Percentiles rank a stretch among this genome's conserved stretches.
Conservation (phyloP, 2,329 filamentous ascomycete genomes). For the Phyllosticta capitalensis region DNA sequence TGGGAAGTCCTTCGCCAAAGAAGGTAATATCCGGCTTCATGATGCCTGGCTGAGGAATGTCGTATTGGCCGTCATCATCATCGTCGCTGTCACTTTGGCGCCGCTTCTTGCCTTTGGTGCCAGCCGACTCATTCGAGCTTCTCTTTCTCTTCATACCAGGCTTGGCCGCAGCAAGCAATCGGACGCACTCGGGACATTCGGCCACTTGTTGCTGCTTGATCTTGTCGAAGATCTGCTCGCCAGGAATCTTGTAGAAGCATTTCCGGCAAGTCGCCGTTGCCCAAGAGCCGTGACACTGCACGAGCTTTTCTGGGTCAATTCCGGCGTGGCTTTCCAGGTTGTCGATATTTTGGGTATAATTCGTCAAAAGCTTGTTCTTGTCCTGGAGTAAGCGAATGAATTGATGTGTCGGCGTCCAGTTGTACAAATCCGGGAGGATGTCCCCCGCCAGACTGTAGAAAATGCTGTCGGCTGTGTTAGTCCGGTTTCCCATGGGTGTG, state of each 20-base stretch:
- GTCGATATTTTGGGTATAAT: constrained; percentile 98
- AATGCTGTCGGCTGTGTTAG: constrained; percentile 33
- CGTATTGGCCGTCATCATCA: constrained; percentile 51
- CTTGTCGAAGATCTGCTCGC: constrained; percentile 69
- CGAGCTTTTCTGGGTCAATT: constrained; percentile 67
- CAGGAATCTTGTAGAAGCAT: constrained; percentile 64
- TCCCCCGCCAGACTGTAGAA: constrained; percentile 91
- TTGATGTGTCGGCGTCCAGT: constrained; percentile 83
- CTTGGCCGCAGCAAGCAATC: constrained; percentile 40
- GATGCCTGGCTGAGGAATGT: constrained; percentile 61
- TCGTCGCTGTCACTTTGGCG: constrained; percentile 47
- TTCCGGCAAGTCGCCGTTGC: constrained; percentile 82
- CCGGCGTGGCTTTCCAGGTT: constrained; percentile 86
- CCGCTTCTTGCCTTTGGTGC: constrained; percentile 24
- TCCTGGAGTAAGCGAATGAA: constrained; percentile 87
- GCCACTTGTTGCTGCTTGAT: constrained; percentile 70
- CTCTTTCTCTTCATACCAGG: constrained; percentile 45
- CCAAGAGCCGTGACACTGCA: constrained; percentile 96
- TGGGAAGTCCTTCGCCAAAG: constrained; percentile 84
- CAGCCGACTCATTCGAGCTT: constrained; percentile 35
- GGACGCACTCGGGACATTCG: constrained; percentile 62
- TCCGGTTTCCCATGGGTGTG: background rate
- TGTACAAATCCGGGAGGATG: constrained; percentile 71
- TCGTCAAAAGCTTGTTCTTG: constrained; percentile 81
- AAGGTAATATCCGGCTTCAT: constrained; percentile 99